phyloP scores from a whole-genome alignment of 2,329 filamentous ascomycete genomes.

The Dothidotthia symphoricarpi region DNA sequence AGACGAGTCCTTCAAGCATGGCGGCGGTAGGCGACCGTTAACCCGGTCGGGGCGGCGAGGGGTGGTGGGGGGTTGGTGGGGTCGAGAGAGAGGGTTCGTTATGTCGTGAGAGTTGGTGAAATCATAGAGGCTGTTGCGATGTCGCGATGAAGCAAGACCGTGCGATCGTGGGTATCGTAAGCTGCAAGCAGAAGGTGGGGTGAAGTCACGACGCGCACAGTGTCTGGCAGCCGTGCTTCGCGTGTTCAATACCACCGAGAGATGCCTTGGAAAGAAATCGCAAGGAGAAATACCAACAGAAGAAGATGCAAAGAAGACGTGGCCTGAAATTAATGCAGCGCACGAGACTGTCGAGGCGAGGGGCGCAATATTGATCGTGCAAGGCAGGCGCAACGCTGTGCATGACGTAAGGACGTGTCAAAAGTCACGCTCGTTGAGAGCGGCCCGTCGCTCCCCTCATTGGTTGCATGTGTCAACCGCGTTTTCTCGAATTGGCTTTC shows the following conservation, averaged over 20 bases:
- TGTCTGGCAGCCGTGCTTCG: slow-evolving; percentile 21
- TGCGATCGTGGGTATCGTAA: slow-evolving; percentile 24
- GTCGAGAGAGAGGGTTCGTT: slow-evolving; percentile 23
- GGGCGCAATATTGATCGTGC: slow-evolving; percentile 26
- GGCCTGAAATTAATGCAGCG: slow-evolving; percentile 2
- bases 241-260: slow-evolving; percentile 13
- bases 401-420: slow-evolving; percentile 36
- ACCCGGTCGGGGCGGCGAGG: slow-evolving; percentile 61
- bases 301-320: slow-evolving; percentile 8
- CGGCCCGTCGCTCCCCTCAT: slow-evolving; percentile 23
- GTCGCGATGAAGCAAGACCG: slow-evolving; percentile 13
- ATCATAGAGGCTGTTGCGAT: slow-evolving; percentile 28
- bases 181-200: slow-evolving; percentile 27
- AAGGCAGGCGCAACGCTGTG: slow-evolving; percentile 35
- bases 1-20: slow-evolving; percentile 97
- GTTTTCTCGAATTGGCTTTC: slow-evolving; percentile 11
- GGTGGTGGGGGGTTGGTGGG: slow-evolving; percentile 15
- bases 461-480: slow-evolving; percentile 18
- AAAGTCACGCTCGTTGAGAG: slow-evolving; percentile 12
- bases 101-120: slow-evolving; percentile 31
- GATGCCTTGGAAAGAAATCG: slow-evolving; percentile 7
- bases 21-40: slow-evolving; percentile 62
- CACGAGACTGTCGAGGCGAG: slow-evolving; percentile 22
- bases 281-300: slow-evolving; percentile 22
- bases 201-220: slow-evolving; percentile 7